Evolutionary conservation across 1,284 basidiomycete species (phyloP), one percentile per base, ranked within the genome.

Genomic region (Ceratobasidium sp.): DNA sequence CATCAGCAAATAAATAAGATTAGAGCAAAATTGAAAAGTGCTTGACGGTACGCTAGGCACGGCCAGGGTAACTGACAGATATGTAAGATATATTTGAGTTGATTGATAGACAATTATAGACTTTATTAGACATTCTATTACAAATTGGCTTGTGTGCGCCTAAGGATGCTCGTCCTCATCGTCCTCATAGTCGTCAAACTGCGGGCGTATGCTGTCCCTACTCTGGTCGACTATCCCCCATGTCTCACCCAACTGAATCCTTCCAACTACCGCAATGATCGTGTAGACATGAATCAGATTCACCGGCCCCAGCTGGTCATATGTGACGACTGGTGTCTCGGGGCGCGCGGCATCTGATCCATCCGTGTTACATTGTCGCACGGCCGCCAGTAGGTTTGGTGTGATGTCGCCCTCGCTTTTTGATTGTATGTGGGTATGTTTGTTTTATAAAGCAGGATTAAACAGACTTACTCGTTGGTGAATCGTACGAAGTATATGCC

Each of bases 401-500:
- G 64, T n/a, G 50, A 40, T 23, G 40, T 65, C 26, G 80, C 33
- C 52, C 77, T 76, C 46, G 56, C 77, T 50, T 83, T 80, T 33
- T 48, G 50, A 76, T 6, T 78, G 82, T 20, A 81, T 67, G 46
- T 82, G 64, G 28, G 78, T 67, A 23, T 65, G 38, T 20, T 33
- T 71, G 23, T 10, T 26, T 23, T 2, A 26, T 26, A 10, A 28
- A 40, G 33, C 13, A 62, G 5, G 28, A 23, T 46, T 12, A 48
- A 71, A 59, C 10, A 40, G 17, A 46, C 68, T 59, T 59, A 59
- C 68, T 66, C 64, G 2, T 66, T 50, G 20, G 78, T 78, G 42
- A 83, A 66, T 4, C 28, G 28, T 2, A 83, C 74, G 6, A 81
- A 79, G 28, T 81, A 74, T 26, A 83, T 79, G 50, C 81, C 65